A percentile compares a stretch with the other conserved stretches of the same genome.
These are phyloP conservation scores for Cladorrhinum samala DNA, from an alignment of 495 filamentous ascomycete genomes.

Conservation along the genomic window DNA sequence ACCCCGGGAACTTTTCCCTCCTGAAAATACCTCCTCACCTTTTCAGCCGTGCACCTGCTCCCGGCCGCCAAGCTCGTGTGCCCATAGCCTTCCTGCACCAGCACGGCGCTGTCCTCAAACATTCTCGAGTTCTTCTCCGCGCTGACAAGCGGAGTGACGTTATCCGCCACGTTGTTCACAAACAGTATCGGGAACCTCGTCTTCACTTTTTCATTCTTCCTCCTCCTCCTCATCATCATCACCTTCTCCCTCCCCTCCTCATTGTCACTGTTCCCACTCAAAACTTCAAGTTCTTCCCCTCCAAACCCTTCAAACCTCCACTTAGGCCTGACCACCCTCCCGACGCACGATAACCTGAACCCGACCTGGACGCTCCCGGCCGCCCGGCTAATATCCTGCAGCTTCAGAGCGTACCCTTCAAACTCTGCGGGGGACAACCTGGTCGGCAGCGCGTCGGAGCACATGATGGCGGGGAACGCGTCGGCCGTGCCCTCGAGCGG, in stretches of 20 bases:
- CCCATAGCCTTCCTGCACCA: constrained; percentile 51
- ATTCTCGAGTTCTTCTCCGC: constrained; percentile 44
- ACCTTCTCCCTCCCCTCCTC: too few species aligned
- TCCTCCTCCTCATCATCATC: too few species aligned
- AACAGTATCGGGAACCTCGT: constrained; percentile 50
- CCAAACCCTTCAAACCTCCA: too few species aligned
- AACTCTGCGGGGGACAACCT: constrained; percentile 36
- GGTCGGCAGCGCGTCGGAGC: constrained; percentile 47
- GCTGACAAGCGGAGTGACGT: constrained; percentile 47
- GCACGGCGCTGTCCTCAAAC: constrained; percentile 47
- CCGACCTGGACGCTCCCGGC: constrained; percentile 55
- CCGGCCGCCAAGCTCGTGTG: constrained; percentile 33
- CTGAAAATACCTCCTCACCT: constrained; percentile 33
- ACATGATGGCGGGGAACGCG: constrained; percentile 54
- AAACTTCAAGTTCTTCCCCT: too few species aligned
- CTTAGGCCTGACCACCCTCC: constrained; percentile 51
- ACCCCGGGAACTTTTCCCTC: constrained; percentile 24
- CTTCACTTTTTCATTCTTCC: constrained; percentile 29
- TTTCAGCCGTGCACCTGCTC: constrained; percentile 29
- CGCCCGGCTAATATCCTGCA: constrained; percentile 42
- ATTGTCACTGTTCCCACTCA: too few species aligned
- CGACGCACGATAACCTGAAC: constrained; percentile 50
- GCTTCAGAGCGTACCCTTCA: constrained; percentile 34
- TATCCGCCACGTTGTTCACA: constrained; percentile 51
- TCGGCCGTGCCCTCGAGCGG: constrained; percentile 40